Percentiles rank a stretch among this genome's conserved stretches.
Evolutionary conservation across 2,329 filamentous ascomycete genomes (phyloP).

Genomic region (Stemphylium lycopersici): DNA sequence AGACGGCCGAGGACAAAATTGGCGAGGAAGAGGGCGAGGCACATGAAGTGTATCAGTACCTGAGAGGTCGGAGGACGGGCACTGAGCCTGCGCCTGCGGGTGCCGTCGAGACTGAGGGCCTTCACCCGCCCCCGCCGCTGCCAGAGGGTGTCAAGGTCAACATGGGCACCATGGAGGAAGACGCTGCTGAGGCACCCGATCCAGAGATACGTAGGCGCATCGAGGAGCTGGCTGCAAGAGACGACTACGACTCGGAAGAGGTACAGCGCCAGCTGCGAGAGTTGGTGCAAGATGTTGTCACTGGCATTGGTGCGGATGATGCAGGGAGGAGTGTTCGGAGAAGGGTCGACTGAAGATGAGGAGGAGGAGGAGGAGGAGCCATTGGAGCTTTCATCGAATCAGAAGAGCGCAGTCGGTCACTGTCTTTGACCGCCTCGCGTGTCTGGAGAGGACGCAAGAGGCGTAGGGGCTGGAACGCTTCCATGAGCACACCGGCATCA

Average conservation of each 20-base stretch:
- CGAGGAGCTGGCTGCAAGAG: conserved; percentile 82
- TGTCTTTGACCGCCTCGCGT: background rate
- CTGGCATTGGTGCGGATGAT: conserved; percentile 66
- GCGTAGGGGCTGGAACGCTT: background rate
- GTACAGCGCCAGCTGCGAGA: conserved; percentile 80
- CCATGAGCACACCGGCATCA: background rate
- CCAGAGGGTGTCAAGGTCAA: conserved; percentile 80
- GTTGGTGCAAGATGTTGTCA: conserved; percentile 80
- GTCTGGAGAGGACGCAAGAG: background rate
- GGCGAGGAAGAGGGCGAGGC: conserved; percentile 76
- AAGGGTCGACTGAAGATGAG: conserved; percentile 42
- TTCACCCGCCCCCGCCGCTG: conserved; percentile 62
- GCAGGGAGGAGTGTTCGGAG: conserved; percentile 59
- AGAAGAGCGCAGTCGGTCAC: background rate
- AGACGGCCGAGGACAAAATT: conserved; percentile 83
- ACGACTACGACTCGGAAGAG: conserved; percentile 81
- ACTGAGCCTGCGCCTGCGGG: conserved; percentile 33
- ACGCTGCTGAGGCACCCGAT: conserved; percentile 67
- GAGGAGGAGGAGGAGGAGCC: background rate
- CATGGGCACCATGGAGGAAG: conserved; percentile 72
- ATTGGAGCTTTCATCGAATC: background rate
- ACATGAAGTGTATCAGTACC: conserved; percentile 74
- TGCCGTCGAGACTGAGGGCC: conserved; percentile 26
- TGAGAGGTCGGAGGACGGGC: conserved; percentile 51
- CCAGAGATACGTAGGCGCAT: conserved; percentile 84